These are phyloP conservation scores for Chrysoporthe deuterocubensis DNA, from an alignment of 2,329 filamentous ascomycete genomes.

Conservation along the genomic window DNA sequence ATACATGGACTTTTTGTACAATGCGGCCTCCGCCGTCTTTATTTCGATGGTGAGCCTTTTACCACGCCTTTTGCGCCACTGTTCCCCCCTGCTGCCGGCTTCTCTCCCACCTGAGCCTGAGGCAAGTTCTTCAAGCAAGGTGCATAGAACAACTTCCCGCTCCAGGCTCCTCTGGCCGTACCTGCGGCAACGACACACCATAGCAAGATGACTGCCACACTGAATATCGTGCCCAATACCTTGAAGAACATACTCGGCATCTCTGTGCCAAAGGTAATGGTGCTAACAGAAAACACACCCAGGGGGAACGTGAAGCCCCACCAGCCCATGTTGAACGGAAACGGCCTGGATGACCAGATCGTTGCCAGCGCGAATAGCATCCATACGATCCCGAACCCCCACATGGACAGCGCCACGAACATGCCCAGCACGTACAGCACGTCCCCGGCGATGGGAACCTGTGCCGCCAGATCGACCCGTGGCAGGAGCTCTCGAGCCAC, in stretches of 20 bases:
- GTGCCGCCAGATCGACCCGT: slow-evolving; percentile 65
- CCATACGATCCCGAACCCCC: slow-evolving; percentile 42
- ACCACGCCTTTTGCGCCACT: background rate
- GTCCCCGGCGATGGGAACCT: slow-evolving; percentile 51
- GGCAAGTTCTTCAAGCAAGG: slow-evolving; percentile 45
- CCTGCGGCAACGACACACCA: slow-evolving; percentile 47
- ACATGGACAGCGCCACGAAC: slow-evolving; percentile 39
- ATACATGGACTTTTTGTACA: background rate
- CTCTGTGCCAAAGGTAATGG: slow-evolving; percentile 45
- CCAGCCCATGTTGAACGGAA: slow-evolving; percentile 45
- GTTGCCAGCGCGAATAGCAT: slow-evolving; percentile 39
- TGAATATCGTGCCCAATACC: slow-evolving; percentile 45
- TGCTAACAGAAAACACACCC: slow-evolving; percentile 46
- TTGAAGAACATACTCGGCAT: slow-evolving; percentile 50
- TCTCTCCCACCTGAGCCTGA: slow-evolving; percentile 15
- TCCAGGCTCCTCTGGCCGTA: slow-evolving; percentile 43
- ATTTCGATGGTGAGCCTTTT: background rate
- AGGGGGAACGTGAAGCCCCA: slow-evolving; percentile 46
- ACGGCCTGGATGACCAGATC: slow-evolving; percentile 39
- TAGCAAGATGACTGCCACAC: slow-evolving; percentile 45
- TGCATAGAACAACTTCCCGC: slow-evolving; percentile 50
- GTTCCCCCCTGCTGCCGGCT: background rate
- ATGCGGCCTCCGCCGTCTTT: background rate
- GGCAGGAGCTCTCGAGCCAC: slow-evolving; percentile 65
- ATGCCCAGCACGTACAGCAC: slow-evolving; percentile 60